Percentiles rank a stretch among this genome's conserved stretches.
Evolutionary conservation across 768 basidiomycete species (phyloP).

Genomic region (Psilocybe azurescens): DNA sequence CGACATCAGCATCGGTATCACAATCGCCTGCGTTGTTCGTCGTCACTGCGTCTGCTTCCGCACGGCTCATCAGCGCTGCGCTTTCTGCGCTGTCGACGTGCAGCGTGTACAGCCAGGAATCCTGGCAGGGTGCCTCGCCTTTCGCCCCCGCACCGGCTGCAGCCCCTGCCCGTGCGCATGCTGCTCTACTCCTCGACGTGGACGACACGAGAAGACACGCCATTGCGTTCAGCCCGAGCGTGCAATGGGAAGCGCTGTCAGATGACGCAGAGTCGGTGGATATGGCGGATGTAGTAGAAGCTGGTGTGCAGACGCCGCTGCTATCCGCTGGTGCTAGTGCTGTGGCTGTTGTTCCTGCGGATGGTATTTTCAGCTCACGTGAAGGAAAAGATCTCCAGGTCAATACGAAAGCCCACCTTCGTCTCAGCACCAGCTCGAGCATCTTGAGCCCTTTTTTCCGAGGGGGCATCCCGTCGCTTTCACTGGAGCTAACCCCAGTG

Average conservation of each 20-base stretch:
- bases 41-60: constrained; percentile 15
- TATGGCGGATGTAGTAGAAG: neutral
- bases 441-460: constrained; percentile 2
- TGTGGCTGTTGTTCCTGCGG: neutral
- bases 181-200: neutral
- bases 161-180: neutral
- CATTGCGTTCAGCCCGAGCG: constrained; percentile 28
- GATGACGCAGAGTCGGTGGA: neutral
- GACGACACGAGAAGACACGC: constrained; percentile 27
- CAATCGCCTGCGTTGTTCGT: constrained; percentile 18
- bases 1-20: neutral
- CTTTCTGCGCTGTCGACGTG: constrained; percentile 17
- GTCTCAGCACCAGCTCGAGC: neutral
- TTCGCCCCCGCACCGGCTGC: neutral
- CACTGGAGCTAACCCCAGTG: constrained; percentile 1
- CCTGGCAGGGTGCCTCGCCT: constrained; percentile 24
- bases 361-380: no score
- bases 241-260: constrained; percentile 23
- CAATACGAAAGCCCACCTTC: neutral
- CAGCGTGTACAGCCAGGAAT: constrained; percentile 34
- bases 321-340: neutral
- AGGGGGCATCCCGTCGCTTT: neutral
- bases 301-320: neutral
- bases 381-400: neutral
- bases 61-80: constrained; percentile 16